Evolutionary conservation across 2,329 filamentous ascomycete genomes (phyloP).

Genomic region (Nemania sp.): DNA sequence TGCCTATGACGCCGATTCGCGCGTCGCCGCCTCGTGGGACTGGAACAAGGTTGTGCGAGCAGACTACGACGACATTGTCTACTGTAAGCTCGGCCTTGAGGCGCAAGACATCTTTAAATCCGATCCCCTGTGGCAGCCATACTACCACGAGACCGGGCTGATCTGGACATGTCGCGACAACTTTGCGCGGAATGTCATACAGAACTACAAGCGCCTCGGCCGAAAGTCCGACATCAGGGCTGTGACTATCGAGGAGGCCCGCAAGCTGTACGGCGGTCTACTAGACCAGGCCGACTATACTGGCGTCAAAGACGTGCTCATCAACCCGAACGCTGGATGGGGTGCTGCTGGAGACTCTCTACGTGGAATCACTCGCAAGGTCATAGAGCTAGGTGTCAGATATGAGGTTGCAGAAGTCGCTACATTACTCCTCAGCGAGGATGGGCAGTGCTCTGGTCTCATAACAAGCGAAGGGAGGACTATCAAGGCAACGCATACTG

Average conservation of each 20-base stretch:
- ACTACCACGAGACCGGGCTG: constrained; percentile 25
- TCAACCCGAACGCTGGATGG: constrained; percentile 60
- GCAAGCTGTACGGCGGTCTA: constrained; percentile 52
- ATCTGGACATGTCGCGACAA: constrained; percentile 39
- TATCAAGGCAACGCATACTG: constrained; percentile 48
- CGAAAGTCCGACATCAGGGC: constrained; percentile 43
- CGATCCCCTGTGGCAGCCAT: constrained; percentile 48
- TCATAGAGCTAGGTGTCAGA: constrained; percentile 53
- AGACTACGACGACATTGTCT: constrained; percentile 68
- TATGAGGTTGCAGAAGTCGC: constrained; percentile 53
- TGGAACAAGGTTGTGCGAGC: constrained; percentile 74
- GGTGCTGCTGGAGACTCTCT: constrained; percentile 57
- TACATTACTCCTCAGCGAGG: constrained; percentile 44
- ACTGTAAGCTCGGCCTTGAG: constrained; percentile 67
- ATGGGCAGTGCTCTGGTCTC: constrained; percentile 45
- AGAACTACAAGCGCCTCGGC: constrained; percentile 36
- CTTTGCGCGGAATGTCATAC: constrained; percentile 42
- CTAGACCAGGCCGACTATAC: constrained; percentile 58
- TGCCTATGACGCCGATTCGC: constrained; percentile 50
- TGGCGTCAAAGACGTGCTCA: constrained; percentile 55
- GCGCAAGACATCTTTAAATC: constrained; percentile 59
- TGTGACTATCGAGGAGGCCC: constrained; percentile 52
- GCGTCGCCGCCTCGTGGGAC: constrained; percentile 68
- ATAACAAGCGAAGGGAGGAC: constrained; percentile 44
- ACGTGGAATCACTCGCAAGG: constrained; percentile 50